Evolutionary conservation across 331 rosid genomes (phyloP), one percentile per base, ranked within the genome.

Genomic region (Malus hybrid): DNA sequence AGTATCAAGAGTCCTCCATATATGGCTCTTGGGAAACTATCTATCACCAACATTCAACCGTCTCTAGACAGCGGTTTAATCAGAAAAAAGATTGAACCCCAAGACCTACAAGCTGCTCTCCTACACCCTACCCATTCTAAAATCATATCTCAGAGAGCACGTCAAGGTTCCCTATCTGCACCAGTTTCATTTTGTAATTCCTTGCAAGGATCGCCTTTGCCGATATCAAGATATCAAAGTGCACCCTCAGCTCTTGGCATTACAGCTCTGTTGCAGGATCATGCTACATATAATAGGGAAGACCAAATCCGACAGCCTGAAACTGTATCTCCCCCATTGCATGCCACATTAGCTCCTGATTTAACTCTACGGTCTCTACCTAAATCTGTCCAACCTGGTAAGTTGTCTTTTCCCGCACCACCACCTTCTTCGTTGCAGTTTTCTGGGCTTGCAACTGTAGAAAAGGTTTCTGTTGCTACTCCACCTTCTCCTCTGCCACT

Each of bases 181-280:
- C 78, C 93, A 24, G 71, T 66, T 87, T 88, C 93, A 74, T 75
- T 39, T 74, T 58, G 73, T 82, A 86, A 79, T 81, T 82, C 93
- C 69, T 82, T 83, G 73, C 93, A 79, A 80, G 93, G 89, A 66
- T 90, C 91, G 42, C 89, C 93, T 61, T 50, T 75, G 68, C 78
- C 90, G 62, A 68, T 83, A 56, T 85, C 93, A 61, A 86, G 96
- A 85, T 90, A 81, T 84, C 89, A 71, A 19, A 85, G 90, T 76
- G 83, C 90, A 34, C 89, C 97, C 66, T 85, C 94, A 44, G 80
- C 93, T 74, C 91, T 92, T 65, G 97, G 97, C 83, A 92, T 92
- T 80, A 92, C 97, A 74, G 84, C 93, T 65, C 88, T 90, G 72
- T 82, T 95, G 86, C 97, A 88, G 34, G 99, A 95, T 84, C 91